Evolutionary conservation across 768 basidiomycete genomes (phyloP), one percentile per base, ranked within the genome.

Genomic region (Termitomyces sp.): DNA sequence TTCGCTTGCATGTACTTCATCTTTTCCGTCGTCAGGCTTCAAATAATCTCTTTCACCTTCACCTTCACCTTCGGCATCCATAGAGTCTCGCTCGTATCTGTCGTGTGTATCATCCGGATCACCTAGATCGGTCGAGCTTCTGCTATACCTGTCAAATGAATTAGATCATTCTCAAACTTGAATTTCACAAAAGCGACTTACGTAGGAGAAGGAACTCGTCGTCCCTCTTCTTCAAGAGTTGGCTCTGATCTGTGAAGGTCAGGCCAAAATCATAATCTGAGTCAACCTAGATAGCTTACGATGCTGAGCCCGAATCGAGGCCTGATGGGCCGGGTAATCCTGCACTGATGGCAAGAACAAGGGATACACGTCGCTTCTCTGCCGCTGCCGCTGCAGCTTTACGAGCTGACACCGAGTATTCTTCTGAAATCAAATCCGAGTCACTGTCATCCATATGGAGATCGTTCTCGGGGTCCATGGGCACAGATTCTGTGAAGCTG

Each of bases 251-350:
- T 46, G 33, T 14, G 16, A 47, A 27, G n/a, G 12, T 33, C 24
- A 47, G 26, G 5, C 34, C 13, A 8, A 20, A 22, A 45, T n/a
- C 9, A 40, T 16, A 9, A 30, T n/a, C n/a, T 33, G 20, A 20
- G 40, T 14, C 34, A 36, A 30, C n/a, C 7, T 32, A n/a, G 7
- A 47, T 16, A 20, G 10, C 57, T 37, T 45, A 58, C 57, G 51
- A 58, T 46, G 32, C 2, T 34, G 34, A 22, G 16, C 9, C 26
- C 18, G 20, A 6, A 18, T 26, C 12, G 44, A 27, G n/a, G 14
- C 37, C 27, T 12, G 60, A 64, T 24, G 60, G 63, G 10, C 60
- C 63, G 22, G 63, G 55, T 22, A 56, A 33, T 6, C 63, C 63
- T 24, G 37, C 43, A 32, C 22, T 45, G 32, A 59, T 56, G 14